These are phyloP conservation scores for Hypoxylon intermedium DNA, from an alignment of 495 filamentous ascomycete species.

Conservation along the genomic window DNA sequence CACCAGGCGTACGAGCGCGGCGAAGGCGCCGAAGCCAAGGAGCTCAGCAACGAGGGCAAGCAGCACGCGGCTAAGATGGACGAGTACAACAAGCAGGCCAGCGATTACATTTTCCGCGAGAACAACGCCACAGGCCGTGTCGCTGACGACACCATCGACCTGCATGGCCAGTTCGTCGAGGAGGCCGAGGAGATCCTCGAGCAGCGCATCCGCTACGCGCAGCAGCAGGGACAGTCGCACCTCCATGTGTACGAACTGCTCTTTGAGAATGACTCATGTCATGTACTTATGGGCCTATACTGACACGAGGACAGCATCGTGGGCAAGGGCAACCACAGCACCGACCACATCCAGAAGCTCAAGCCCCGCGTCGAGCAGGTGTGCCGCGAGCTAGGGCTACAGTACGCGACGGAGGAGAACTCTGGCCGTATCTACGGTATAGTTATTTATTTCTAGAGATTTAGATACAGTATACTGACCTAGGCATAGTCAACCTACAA, in stretches of 20 bases:
- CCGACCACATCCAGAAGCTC: conserved; percentile 81
- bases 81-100: conserved; percentile 84
- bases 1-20: conserved; percentile 81
- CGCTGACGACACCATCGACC: conserved; percentile 82
- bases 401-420: conserved; percentile 86
- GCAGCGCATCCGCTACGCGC: conserved; percentile 77
- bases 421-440: conserved; percentile 76
- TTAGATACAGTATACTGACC: neutral
- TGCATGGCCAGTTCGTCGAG: conserved; percentile 91
- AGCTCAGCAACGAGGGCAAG: conserved; percentile 85
- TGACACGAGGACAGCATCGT: conserved; percentile 66
- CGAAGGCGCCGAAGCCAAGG: conserved; percentile 79
- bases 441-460: conserved; percentile 55
- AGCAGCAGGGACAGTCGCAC: conserved; percentile 72
- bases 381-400: conserved; percentile 79
- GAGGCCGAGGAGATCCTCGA: conserved; percentile 92
- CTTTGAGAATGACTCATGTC: too few relatives aligned
- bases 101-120: conserved; percentile 91
- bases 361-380: conserved; percentile 89
- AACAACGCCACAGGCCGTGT: conserved; percentile 81
- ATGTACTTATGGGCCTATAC: too few relatives aligned
- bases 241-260: conserved; percentile 61
- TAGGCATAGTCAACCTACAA: conserved; percentile 43
- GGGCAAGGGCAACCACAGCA: conserved; percentile 90
- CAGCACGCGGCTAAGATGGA: conserved; percentile 78